Evolutionary conservation across 331 rosid genomes (phyloP).

Genomic region (Telfairia occidentalis): DNA sequence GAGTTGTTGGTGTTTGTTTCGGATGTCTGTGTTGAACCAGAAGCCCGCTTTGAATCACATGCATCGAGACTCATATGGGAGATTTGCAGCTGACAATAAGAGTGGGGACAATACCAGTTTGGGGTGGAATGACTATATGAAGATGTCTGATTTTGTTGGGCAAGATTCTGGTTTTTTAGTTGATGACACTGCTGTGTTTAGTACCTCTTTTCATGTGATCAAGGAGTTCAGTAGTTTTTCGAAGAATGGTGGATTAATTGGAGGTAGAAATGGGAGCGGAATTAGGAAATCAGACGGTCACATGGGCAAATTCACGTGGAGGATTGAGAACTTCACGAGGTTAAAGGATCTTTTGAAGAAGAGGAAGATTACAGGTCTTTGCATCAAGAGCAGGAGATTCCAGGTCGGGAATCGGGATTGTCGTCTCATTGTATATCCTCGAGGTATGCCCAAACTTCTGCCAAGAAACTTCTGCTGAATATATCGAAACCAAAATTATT

Average conservation of each 20-base stretch:
- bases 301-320: constrained; percentile 93
- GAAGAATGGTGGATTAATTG: constrained; percentile 65
- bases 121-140: constrained; percentile 99
- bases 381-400: constrained; percentile 96
- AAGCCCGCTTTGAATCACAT: constrained; percentile 86
- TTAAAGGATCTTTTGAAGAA: constrained; percentile 90
- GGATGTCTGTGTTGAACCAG: constrained; percentile 94
- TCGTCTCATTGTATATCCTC: constrained; percentile 95
- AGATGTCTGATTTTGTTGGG: constrained; percentile 77
- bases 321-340: constrained; percentile 86
- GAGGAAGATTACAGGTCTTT: constrained; percentile 94
- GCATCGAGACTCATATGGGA: constrained; percentile 95
- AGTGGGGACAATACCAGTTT: constrained; percentile 94
- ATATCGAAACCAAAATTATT: not conserved
- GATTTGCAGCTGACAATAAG: constrained; percentile 94
- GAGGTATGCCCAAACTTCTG: constrained; percentile 42
- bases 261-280: constrained; percentile 65
- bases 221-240: constrained; percentile 86
- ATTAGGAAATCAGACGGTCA: constrained; percentile 90
- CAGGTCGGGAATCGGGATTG: constrained; percentile 96
- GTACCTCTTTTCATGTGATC: constrained; percentile 92
- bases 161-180: constrained; percentile 64
- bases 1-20: constrained; percentile 98
- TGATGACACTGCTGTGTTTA: constrained; percentile 81
- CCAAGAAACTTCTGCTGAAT: not conserved